Percentiles rank a stretch among this genome's conserved stretches.
Evolutionary conservation across 371 early-diverging fungal genomes (phyloP).

Genomic region (Circinella umbellata): DNA sequence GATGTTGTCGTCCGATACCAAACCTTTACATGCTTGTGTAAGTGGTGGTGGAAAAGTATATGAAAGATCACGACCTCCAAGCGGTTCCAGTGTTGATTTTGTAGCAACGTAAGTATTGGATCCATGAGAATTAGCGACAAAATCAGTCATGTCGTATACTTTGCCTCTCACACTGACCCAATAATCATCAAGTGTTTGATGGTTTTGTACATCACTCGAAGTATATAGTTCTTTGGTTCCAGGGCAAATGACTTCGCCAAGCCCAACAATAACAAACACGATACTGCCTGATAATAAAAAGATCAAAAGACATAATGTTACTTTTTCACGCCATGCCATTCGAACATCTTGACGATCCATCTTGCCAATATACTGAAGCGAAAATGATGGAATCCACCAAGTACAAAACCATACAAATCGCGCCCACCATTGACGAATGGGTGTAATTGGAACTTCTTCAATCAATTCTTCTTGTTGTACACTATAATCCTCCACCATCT

Average conservation of each 20-base stretch:
- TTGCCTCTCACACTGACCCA: constrained; percentile 73
- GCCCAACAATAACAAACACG: constrained; percentile 64
- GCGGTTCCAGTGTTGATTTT: constrained; percentile 50
- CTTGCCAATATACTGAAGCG: constrained; percentile 63
- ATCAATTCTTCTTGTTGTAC: constrained; percentile 40
- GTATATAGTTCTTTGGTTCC: constrained; percentile 53
- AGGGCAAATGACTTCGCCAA: constrained; percentile 62
- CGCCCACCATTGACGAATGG: constrained; percentile 72
- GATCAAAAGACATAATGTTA: constrained; percentile 80
- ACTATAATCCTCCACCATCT: constrained; percentile 48
- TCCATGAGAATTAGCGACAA: constrained; percentile 66
- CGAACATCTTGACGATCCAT: constrained; percentile 88
- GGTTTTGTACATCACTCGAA: constrained; percentile 48
- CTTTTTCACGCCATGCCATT: constrained; percentile 95
- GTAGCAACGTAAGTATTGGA: constrained; percentile 44
- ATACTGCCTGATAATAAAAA: constrained; percentile 54
- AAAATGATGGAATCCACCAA: constrained; percentile 78
- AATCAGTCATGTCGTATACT: constrained; percentile 78
- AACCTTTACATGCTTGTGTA: constrained; percentile 56
- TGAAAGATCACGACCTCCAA: constrained; percentile 63
- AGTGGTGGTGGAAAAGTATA: constrained; percentile 62
- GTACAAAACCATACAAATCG: constrained; percentile 72
- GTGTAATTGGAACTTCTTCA: constrained; percentile 60
- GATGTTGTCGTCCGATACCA: constrained; percentile 42
- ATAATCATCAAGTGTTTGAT: constrained; percentile 53